Evolutionary conservation across 1,284 basidiomycete species (phyloP), one percentile per base, ranked within the genome.

Genomic region (Fomitopsis palustris): DNA sequence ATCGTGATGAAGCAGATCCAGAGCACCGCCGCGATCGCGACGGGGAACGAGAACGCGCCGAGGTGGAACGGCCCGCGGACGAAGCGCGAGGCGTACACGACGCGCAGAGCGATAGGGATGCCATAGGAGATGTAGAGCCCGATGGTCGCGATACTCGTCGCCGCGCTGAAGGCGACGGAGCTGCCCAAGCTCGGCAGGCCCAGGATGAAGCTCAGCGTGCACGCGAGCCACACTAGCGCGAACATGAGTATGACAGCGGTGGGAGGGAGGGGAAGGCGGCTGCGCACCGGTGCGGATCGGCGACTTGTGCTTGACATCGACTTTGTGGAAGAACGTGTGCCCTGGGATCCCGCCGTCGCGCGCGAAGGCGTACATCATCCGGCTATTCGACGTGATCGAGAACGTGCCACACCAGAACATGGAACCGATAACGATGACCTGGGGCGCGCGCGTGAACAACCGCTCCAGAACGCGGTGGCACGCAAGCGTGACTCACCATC

Each of bases 341-440:
- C 85, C 85, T 0, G 88, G 87, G 25, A 90, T 79, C n/a, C 81
- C 87, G 3, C 85, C 84, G 66, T 88, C 87, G 35, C 87, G 80
- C 4, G 85, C 78, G 69, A 90, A 91, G 0, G 88, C 86, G 68
- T 86, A 91, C 85, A 88, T 88, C 88, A 91, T 91, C 1, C 90
- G 80, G 2, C 85, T 88, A 68, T 92, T 92, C 0, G 85, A 86
- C 0, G 88, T 90, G 42, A 92, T 73, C 0, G 87, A 90, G 73
- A 91, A 92, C 2, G 83, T 87, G 38, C 86, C 86, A 71, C 86
- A 88, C 69, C 87, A 86, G 69, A 82, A 88, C 83, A 90, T 88
- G 3, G 83, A 82, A 19, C 85, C 81, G 55, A 89, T 85, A 39
- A 90, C 79, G 54, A 90, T 83, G 39, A 86, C 79, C 56, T 57